These are phyloP conservation scores for Ulota crispa DNA, from an alignment of 225 moss, liverwort and hornwort genomes.

Conservation along the genomic window DNA sequence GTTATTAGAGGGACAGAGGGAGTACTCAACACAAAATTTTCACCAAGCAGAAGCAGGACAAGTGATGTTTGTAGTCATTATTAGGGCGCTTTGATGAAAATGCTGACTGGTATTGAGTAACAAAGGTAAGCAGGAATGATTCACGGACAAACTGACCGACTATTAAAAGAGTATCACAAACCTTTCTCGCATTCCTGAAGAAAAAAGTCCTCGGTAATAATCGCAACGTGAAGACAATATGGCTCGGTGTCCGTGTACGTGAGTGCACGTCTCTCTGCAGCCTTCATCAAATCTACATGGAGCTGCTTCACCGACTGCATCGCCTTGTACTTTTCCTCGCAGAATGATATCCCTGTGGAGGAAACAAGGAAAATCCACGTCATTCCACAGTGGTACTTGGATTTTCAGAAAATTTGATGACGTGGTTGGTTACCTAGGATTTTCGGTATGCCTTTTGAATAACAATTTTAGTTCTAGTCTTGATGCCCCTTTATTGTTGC, in stretches of 20 bases:
- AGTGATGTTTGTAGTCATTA: neutral
- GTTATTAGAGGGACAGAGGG: no score
- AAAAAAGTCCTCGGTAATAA: constrained; percentile 74
- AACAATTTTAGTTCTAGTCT: no score
- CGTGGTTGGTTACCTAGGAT: no score
- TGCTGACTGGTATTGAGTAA: neutral
- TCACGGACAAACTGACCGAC: neutral
- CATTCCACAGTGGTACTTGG: neutral
- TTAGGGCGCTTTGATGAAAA: neutral
- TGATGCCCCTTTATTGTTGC: no score
- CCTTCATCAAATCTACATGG: constrained; percentile 19
- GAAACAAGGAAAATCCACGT: neutral
- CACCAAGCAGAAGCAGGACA: neutral
- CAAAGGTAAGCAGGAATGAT: neutral
- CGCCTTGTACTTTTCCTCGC: constrained; percentile 33
- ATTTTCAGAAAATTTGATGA: neutral
- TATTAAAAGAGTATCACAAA: neutral
- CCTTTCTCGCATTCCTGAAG: constrained; percentile 88
- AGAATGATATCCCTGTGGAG: constrained; percentile 60
- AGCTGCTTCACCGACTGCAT: constrained; percentile 13
- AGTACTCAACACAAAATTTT: neutral
- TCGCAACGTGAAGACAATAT: constrained; percentile 65
- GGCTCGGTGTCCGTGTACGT: constrained; percentile 71
- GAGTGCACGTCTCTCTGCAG: constrained; percentile 34
- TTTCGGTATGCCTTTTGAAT: no score